Conservation (phyloP, 2,329 filamentous ascomycete species). For the Colletotrichum melonis region DNA sequence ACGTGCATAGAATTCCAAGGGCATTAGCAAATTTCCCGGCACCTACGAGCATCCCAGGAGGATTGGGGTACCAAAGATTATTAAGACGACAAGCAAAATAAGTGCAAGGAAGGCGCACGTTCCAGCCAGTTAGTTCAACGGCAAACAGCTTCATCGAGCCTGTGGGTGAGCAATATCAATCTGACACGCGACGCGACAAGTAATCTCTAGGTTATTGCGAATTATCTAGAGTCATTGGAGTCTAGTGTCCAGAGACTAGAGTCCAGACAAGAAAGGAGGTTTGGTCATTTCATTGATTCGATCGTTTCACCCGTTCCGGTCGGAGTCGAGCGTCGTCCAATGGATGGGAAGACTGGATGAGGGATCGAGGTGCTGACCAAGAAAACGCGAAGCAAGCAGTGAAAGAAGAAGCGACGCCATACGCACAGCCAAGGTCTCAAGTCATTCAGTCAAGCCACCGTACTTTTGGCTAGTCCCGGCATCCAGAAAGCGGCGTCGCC, state of each 20-base stretch:
- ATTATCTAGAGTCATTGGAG: neutral
- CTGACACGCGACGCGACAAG: conserved; percentile 30
- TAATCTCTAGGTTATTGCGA: neutral
- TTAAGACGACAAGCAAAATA: neutral
- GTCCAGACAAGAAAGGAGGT: neutral
- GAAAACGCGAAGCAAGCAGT: neutral
- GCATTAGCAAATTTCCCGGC: conserved; percentile 27
- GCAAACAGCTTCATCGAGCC: neutral
- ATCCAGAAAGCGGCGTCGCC: conserved; percentile 24
- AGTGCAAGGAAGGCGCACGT: neutral
- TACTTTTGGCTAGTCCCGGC: conserved; percentile 31
- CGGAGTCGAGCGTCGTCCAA: neutral
- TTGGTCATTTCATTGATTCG: conserved; percentile 13
- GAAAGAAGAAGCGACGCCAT: neutral
- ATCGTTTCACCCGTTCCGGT: conserved; percentile 3
- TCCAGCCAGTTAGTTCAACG: neutral
- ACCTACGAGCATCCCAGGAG: conserved; percentile 26
- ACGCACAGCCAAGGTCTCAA: conserved; percentile 9
- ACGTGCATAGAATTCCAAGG: neutral
- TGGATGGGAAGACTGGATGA: neutral
- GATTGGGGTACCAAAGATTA: neutral
- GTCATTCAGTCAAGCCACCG: conserved; percentile 15
- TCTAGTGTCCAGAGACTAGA: too few species aligned
- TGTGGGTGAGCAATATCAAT: conserved; percentile 6
- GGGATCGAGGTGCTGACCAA: neutral